A percentile compares a stretch with the other conserved stretches of the same genome.
Evolutionary conservation across 768 basidiomycete species (phyloP).

Genomic region (Amanita fuliginea): DNA sequence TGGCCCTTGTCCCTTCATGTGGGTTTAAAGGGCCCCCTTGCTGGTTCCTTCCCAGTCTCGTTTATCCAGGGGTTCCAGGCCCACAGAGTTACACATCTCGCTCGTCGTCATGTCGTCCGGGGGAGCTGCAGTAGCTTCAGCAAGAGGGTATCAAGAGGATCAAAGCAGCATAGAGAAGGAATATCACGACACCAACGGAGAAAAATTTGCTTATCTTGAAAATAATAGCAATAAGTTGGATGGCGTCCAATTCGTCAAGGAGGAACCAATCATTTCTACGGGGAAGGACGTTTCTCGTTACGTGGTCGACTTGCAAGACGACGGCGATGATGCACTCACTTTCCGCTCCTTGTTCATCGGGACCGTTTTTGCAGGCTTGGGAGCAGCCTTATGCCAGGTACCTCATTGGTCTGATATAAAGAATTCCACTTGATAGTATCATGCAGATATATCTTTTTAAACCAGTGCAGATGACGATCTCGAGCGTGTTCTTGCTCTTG

Average conservation of each 20-base stretch:
- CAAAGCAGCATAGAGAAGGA: background rate
- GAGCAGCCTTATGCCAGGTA: constrained; percentile 25
- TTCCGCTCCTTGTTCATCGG: constrained; percentile 32
- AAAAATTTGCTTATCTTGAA: background rate
- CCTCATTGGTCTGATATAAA: background rate
- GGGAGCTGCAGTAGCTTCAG: background rate
- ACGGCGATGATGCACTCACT: constrained; percentile 30
- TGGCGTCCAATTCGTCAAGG: constrained; percentile 2
- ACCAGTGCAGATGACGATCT: constrained; percentile 39
- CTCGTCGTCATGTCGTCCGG: background rate
- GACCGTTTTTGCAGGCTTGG: constrained; percentile 29
- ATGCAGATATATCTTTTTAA: constrained; percentile 56
- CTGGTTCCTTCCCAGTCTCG: background rate
- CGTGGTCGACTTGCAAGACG: constrained; percentile 31
- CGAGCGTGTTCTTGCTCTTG: constrained; percentile 46
- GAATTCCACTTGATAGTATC: background rate
- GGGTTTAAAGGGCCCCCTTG: background rate
- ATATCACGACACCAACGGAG: background rate
- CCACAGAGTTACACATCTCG: background rate
- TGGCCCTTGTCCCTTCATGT: too few relatives aligned
- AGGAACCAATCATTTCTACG: constrained; percentile 8
- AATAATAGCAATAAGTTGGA: background rate
- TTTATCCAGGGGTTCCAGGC: background rate
- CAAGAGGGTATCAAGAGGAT: background rate
- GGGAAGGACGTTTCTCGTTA: constrained; percentile 25